Evolutionary conservation across 2,329 filamentous ascomycete species (phyloP).

Genomic region (Microdochium trichocladiopsis): DNA sequence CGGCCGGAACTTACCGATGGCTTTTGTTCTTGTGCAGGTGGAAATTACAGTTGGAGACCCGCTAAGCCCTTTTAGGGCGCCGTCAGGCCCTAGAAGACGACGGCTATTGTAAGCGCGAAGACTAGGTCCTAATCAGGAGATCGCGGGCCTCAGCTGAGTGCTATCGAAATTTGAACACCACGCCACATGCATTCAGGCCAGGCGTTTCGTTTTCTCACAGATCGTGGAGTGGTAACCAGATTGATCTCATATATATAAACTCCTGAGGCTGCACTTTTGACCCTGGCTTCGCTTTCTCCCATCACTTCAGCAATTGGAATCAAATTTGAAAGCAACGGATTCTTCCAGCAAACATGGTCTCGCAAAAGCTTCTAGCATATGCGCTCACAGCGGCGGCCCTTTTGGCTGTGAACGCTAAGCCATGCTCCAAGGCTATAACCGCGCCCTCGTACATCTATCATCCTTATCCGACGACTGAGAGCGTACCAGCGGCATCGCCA

Average conservation of each 20-base stretch:
- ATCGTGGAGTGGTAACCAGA: not conserved
- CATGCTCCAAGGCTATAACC: not conserved
- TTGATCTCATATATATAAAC: not conserved
- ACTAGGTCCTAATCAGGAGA: not conserved
- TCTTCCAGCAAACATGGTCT: not conserved
- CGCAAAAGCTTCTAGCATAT: not conserved
- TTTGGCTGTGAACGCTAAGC: not conserved
- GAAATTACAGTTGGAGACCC: not conserved
- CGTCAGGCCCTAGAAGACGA: not conserved
- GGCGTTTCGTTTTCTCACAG: not conserved
- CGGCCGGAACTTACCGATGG: not conserved
- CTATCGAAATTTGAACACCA: not conserved
- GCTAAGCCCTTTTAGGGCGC: not conserved
- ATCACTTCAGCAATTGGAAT: not conserved
- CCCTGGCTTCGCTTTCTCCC: not conserved
- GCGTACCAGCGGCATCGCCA: not conserved
- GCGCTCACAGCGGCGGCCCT: not conserved
- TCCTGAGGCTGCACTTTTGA: not conserved
- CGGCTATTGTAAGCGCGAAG: not conserved
- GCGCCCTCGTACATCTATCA: not conserved
- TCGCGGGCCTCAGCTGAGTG: not conserved
- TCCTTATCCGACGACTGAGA: not conserved
- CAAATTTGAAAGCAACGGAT: not conserved
- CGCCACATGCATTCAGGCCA: not conserved
- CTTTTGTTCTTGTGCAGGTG: not conserved